Base-by-base conservation (phyloP, 495 filamentous ascomycete species). In the Annulohypoxylon moriforme region DNA sequence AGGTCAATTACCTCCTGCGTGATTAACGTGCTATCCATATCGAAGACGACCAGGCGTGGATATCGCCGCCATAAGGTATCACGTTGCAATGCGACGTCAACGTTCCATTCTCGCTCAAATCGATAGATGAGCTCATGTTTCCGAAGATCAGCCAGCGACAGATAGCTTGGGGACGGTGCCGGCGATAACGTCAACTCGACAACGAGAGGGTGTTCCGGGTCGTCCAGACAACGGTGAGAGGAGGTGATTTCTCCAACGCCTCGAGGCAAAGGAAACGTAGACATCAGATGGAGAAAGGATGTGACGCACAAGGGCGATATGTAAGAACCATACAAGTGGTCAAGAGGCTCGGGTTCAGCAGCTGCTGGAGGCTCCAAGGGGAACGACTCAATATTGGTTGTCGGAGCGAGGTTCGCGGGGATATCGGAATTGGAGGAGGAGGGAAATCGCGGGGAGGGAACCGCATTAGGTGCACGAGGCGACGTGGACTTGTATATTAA, bases 1-100 rank as follows among this genome's bases (percentile, higher is more conserved):
- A 98, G 89, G 74, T 99, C 96, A 74, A 99, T 97, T 22, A 97
- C 93, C 82, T 99, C 96, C 76, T 99, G 93, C 64, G 94, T 88
- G 72, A 99, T 98, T 62, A 99, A 85, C 0, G 96, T 99, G 67
- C 91, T 94, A 79, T 99, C 96, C 96, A 99, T 99, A 76, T 99
- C 96, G 73, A 99, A 99, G 25, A 97, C 89, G 1, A 92, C 94
- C 4, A 99, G 82, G 2, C 92, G 89, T 76, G 93, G 92, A 76
- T 94, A 86, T 22, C 88, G 85, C 44, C 91, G 87, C 83, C 89
- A 93, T n/a, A 93, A 83, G 31, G 83, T 87, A 67, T 94, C 91
- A 49, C 75, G 72, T 77, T 94, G 90, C 56, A 96, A 81, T 9
- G 91, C 88, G 9, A 93, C 89, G 74, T 97, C 93, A 33, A 96